Percentiles rank a stretch among this genome's conserved stretches.
Conservation (phyloP, 345 rosid genomes). For the Hypericum androsaemum region DNA sequence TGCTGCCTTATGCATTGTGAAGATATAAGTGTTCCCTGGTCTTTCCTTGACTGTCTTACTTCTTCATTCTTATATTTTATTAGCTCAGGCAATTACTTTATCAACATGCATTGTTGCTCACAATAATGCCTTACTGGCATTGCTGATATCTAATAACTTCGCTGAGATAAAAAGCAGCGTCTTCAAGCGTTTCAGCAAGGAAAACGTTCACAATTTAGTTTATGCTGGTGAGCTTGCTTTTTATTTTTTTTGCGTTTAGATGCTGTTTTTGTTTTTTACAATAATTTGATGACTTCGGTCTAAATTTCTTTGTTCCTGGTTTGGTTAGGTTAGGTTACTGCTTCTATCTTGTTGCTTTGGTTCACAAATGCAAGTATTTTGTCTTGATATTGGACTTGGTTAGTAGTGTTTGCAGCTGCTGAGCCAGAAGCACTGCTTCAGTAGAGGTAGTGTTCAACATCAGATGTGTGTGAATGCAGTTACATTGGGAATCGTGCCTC, state of each 20-base stretch:
- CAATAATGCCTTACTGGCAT: constrained; percentile 88
- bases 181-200: constrained; percentile 90
- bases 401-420: too few relatives aligned
- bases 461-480: too few relatives aligned
- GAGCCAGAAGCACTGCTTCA: too few relatives aligned
- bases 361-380: too few relatives aligned
- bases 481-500: too few relatives aligned
- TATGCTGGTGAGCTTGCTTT: constrained; percentile 54
- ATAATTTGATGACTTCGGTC: too few relatives aligned
- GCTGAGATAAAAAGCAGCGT: constrained; percentile 92
- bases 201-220: constrained; percentile 73
- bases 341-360: too few relatives aligned
- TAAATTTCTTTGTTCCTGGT: too few relatives aligned
- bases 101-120: constrained; percentile 94
- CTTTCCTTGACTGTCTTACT: constrained; percentile 73
- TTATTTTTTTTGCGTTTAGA: background rate
- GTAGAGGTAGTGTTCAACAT: too few relatives aligned
- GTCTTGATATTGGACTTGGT: too few relatives aligned
- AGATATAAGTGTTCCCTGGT: constrained; percentile 13
- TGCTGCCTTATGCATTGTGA: background rate
- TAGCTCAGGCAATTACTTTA: constrained; percentile 94
- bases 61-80: constrained; percentile 82
- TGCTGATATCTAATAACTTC: constrained; percentile 95
- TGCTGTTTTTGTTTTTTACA: too few relatives aligned
- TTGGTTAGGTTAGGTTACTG: too few relatives aligned